Percentiles rank a stretch among this genome's conserved stretches.
Evolutionary conservation across 148 eudicot species (phyloP).

Genomic region (Arctostaphylos glauca): DNA sequence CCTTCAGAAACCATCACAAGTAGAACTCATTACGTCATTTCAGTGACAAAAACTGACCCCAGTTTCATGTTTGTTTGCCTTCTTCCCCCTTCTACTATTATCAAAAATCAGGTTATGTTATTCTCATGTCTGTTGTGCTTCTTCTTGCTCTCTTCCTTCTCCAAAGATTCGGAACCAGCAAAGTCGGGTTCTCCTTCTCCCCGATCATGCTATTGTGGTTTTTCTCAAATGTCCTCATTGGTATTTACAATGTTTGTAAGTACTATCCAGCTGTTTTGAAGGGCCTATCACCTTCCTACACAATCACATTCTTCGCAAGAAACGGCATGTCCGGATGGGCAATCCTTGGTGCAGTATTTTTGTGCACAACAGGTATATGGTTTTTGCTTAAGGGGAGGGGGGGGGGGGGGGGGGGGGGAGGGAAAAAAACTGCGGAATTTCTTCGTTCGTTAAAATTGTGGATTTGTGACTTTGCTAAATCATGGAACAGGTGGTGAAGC

Average conservation of each 20-base stretch:
- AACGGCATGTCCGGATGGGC: conserved; percentile 25
- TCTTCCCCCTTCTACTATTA: background rate
- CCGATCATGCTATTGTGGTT: conserved; percentile 40
- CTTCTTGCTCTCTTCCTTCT: conserved; percentile 29
- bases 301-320: conserved; percentile 23
- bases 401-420: background rate
- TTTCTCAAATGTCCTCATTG: conserved; percentile 18
- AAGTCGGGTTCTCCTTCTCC: conserved; percentile 36
- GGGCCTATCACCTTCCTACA: conserved; percentile 36
- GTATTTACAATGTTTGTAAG: conserved; percentile 25
- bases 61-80: background rate
- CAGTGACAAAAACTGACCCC: background rate
- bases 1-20: no score
- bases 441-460: background rate
- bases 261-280: conserved; percentile 33
- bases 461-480: background rate
- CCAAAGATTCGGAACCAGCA: conserved; percentile 38
- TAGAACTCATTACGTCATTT: background rate
- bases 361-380: conserved; percentile 32
- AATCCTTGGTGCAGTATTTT: conserved; percentile 35
- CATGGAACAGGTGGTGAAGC: conserved; percentile 38
- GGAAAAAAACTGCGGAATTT: background rate
- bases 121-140: conserved; percentile 27
- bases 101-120: conserved; percentile 15
- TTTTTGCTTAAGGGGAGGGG: background rate